These are phyloP conservation scores for Leccinum truebloodii DNA, from an alignment of 768 basidiomycete genomes.

Conservation along the genomic window DNA sequence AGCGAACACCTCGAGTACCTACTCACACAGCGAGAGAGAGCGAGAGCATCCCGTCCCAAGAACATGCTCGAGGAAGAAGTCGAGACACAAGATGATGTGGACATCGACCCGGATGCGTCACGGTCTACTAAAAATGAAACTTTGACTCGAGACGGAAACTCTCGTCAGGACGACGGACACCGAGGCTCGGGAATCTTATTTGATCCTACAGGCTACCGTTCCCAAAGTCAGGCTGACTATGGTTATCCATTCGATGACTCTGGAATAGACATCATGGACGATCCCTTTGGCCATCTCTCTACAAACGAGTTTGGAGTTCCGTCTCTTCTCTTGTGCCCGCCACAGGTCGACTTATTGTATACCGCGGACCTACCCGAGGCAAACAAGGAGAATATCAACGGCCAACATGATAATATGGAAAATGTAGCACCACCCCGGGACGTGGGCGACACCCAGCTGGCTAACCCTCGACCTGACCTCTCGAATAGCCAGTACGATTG, in stretches of 20 bases:
- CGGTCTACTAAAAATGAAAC: background rate
- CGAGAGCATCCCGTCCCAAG: conserved; percentile 11
- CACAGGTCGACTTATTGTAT: conserved; percentile 10
- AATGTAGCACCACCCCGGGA: conserved; percentile 13
- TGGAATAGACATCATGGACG: conserved; percentile 17
- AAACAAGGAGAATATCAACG: conserved; percentile 18
- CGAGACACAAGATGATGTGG: background rate
- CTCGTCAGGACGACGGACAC: background rate
- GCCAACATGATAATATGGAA: conserved; percentile 19
- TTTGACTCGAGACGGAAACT: background rate
- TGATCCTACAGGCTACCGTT: conserved; percentile 1
- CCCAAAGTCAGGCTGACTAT: background rate
- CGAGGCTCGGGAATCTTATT: background rate
- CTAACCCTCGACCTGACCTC: conserved; percentile 1
- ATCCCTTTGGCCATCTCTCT: conserved; percentile 1
- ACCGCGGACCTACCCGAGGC: conserved; percentile 2
- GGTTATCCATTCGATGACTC: conserved; percentile 16
- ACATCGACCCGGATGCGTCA: background rate
- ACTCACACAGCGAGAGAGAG: conserved; percentile 29
- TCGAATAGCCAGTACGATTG: conserved; percentile 18
- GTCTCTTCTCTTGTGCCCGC: conserved; percentile 1
- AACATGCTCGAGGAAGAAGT: background rate
- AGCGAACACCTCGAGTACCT: conserved; percentile 20
- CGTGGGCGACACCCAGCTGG: background rate
- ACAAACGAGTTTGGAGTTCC: conserved; percentile 9